These are phyloP conservation scores for Fusarium xylarioides DNA, from an alignment of 2,329 filamentous ascomycete genomes.

Conservation along the genomic window DNA sequence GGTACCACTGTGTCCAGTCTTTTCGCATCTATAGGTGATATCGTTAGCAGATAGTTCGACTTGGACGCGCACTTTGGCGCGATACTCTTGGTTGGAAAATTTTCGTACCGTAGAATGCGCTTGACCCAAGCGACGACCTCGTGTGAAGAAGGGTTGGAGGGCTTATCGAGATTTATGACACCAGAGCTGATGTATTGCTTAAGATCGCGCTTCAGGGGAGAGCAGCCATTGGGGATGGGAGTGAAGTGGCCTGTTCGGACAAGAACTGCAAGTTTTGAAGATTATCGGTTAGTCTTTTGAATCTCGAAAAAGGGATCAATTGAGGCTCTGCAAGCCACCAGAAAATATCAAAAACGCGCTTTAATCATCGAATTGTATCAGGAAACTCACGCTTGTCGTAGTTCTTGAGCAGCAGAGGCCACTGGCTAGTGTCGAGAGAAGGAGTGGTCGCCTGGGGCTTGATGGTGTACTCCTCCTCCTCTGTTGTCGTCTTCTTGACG, in stretches of 20 bases:
- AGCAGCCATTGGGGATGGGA: conserved; percentile 91
- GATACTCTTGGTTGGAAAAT: not conserved
- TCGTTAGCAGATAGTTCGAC: conserved; percentile 15
- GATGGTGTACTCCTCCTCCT: conserved; percentile 82
- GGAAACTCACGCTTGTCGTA: conserved; percentile 82
- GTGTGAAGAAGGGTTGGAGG: conserved; percentile 96
- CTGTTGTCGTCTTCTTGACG: conserved; percentile 47
- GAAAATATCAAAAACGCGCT: not conserved
- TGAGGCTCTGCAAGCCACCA: not conserved
- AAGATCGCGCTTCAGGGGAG: conserved; percentile 90
- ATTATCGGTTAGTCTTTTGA: conserved; percentile 27
- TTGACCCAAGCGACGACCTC: conserved; percentile 99
- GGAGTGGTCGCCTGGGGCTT: conserved; percentile 88
- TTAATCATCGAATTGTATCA: not conserved
- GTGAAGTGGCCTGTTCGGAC: conserved; percentile 97
- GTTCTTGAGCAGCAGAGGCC: conserved; percentile 95
- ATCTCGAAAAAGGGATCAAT: conserved; percentile 1
- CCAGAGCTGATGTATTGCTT: conserved; percentile 97
- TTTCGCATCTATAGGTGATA: conserved; percentile 64
- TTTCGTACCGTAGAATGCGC: conserved; percentile 83
- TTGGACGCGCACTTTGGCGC: conserved; percentile 20
- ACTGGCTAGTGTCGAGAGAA: conserved; percentile 83
- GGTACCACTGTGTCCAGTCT: conserved; percentile 98
- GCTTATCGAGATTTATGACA: conserved; percentile 90
- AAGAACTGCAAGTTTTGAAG: conserved; percentile 67